Base-by-base conservation (phyloP, 176 grass and related monocot genomes). In the Thinopyrum elongatum region DNA sequence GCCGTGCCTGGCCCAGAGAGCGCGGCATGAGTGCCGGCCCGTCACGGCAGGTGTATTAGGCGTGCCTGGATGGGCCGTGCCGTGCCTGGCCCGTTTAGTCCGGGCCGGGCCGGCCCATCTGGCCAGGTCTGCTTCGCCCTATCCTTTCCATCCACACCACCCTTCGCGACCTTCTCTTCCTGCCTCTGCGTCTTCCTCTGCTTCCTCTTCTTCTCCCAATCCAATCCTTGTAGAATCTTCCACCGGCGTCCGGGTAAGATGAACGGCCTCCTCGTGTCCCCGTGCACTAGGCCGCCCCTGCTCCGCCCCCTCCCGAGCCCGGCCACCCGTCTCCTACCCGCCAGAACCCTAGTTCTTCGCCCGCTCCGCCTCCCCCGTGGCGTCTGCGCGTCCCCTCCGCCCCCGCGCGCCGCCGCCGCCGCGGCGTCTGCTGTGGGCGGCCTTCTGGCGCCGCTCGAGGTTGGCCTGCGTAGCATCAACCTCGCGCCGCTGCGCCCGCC, bases 401-500 rank as follows among this genome's bases (percentile, higher is more conserved):
- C 80, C 30, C 39, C 51, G 47, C 75, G 58, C 27, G 93, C 85
- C 34, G 93, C 82, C 34, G 69, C 82, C 1, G 83, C 81, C 44
- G 81, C 88, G 2, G 84, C 86, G 11, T 74, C 89, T 14, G 53
- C 88, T 5, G 76, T 91, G 49, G 82, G 89, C 33, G 92, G 88
- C 4, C n/a, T 92, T 6, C 84, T 97, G 30, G 27, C 92, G 10
- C 84, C 92, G 58, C 87, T 90, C 28, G 89, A 92, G 34, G 86
- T 70, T 10, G 85, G 86, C 15, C 86, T 93, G 15, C 81, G 89
- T 62, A 86, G 74, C 31, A 78, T 91, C 27, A 92, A 92, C 67
- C 84, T 98, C 66, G 93, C 93, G 64, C 85, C 90, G 51, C 86
- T 93, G 27, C 83, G 90, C 16, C 59, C 91, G 31, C 96, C 96